phyloP scores from a whole-genome alignment of 352 stramenopile species.

The Thalassiosira mediterranea region DNA sequence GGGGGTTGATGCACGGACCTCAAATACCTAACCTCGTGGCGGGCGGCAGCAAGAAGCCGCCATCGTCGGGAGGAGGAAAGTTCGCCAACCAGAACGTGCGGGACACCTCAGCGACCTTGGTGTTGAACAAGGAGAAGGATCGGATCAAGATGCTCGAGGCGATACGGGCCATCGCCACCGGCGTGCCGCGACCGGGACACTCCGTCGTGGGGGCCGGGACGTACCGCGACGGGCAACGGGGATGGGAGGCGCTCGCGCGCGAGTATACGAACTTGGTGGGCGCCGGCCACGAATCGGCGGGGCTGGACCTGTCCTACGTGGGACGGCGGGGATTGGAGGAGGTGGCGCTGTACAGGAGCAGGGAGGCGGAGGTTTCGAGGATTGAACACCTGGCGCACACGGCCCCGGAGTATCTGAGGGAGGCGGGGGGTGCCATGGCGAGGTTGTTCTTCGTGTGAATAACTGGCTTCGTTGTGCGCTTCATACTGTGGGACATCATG shows the following conservation, averaged over 20 bases:
- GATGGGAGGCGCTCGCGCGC: constrained; percentile 62
- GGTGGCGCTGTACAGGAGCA: constrained; percentile 62
- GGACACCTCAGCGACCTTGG: constrained; percentile 4
- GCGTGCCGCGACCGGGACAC: constrained; percentile 62
- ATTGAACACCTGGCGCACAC: constrained; percentile 77
- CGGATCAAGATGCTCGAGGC: constrained; percentile 50
- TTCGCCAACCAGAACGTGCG: constrained; percentile 25
- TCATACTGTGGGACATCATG: too few relatives aligned
- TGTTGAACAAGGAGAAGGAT: constrained; percentile 21
- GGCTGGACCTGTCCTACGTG: constrained; percentile 6
- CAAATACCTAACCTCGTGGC: constrained; percentile 3
- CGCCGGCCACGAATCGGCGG: neutral
- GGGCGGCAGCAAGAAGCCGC: constrained; percentile 15
- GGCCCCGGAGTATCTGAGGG: constrained; percentile 61
- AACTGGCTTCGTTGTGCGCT: too few relatives aligned
- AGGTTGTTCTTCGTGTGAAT: constrained; percentile 79
- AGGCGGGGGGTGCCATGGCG: constrained; percentile 76
- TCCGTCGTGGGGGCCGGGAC: constrained; percentile 64
- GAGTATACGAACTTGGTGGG: constrained; percentile 62
- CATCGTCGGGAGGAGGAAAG: too few relatives aligned
- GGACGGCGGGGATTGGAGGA: constrained; percentile 55
- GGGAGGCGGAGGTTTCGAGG: constrained; percentile 51
- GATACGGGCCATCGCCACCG: constrained; percentile 67
- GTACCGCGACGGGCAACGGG: constrained; percentile 58
- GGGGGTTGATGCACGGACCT: constrained; percentile 27